These are phyloP conservation scores for Thuidium tamariscinum DNA, from an alignment of 225 moss, liverwort and hornwort genomes.

Conservation along the genomic window DNA sequence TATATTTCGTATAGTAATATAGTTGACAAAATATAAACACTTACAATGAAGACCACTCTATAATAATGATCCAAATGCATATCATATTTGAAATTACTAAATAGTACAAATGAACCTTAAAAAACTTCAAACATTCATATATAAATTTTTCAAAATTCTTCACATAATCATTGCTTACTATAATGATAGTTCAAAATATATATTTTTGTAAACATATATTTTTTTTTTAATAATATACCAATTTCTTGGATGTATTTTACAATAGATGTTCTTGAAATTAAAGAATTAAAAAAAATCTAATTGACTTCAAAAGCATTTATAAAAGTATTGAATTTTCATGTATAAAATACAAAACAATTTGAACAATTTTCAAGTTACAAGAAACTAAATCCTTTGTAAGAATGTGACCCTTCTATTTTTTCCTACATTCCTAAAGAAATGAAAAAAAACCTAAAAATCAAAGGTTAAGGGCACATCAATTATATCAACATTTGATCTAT, in stretches of 20 bases:
- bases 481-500: no score
- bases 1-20: background rate
- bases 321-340: background rate
- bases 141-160: background rate
- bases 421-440: no score
- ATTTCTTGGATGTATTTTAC: background rate
- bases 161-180: background rate
- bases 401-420: no score
- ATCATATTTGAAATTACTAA: background rate
- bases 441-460: no score
- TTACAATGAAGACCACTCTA: background rate
- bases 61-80: background rate
- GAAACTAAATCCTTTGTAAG: no score
- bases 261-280: background rate
- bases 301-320: background rate
- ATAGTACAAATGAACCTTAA: rapidly evolving
- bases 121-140: background rate
- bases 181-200: background rate
- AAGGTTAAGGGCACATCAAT: no score
- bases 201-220: background rate
- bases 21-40: background rate
- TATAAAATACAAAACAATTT: no score
- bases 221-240: background rate
- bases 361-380: no score
- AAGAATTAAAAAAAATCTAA: background rate